A percentile compares a stretch with the other conserved stretches of the same genome.
These are phyloP conservation scores for Dactylellina leptospora DNA, from an alignment of 2,329 filamentous ascomycete genomes.

Conservation along the genomic window DNA sequence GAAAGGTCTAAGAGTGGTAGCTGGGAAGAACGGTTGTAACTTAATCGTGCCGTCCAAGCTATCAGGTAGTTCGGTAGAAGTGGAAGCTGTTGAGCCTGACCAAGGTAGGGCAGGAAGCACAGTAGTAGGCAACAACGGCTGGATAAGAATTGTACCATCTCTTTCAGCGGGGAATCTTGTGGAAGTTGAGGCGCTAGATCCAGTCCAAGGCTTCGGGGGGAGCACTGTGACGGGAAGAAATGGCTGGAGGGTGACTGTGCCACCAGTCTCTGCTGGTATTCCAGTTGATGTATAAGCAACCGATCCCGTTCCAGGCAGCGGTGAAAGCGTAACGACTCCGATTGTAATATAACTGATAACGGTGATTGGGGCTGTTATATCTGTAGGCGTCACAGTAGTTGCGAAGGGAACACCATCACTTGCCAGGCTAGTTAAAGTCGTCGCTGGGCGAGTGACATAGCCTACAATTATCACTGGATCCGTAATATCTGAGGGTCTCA, in stretches of 20 bases:
- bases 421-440: background rate
- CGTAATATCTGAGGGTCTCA: background rate
- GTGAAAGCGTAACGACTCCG: background rate
- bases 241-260: background rate
- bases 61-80: background rate
- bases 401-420: background rate
- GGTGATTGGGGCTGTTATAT: background rate
- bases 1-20: background rate
- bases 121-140: background rate
- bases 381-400: background rate
- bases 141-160: background rate
- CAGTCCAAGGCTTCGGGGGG: background rate
- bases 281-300: background rate
- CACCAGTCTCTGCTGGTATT: background rate
- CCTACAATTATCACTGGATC: background rate
- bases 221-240: background rate
- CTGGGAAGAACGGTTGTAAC: background rate
- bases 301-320: background rate
- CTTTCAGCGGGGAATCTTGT: background rate
- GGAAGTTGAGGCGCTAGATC: background rate
- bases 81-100: background rate
- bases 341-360: background rate
- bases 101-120: background rate
- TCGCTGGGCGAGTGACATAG: background rate
- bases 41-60: background rate